These are phyloP conservation scores for Eimeria necatrix DNA, from an alignment of 169 alveolate species.

Conservation along the genomic window DNA sequence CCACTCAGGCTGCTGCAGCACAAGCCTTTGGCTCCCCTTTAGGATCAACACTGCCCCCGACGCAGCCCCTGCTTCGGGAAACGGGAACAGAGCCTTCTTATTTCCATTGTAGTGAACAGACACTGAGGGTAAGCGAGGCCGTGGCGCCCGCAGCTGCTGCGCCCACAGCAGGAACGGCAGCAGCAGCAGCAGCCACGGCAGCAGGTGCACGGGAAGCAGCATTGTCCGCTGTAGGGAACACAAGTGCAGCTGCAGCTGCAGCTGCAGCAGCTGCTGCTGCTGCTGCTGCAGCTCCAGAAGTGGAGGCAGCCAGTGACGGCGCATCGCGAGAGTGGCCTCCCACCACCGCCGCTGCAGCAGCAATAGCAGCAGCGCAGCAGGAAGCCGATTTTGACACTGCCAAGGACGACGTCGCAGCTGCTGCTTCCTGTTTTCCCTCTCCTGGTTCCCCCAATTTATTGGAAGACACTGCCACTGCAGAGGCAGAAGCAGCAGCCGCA, in stretches of 20 bases:
- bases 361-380: constrained; percentile 13
- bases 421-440: not conserved
- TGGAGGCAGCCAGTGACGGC: not conserved
- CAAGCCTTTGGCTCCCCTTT: not conserved
- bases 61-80: not conserved
- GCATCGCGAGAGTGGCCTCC: not conserved
- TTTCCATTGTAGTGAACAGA: not conserved
- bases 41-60: constrained; percentile 18
- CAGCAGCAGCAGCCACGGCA: not conserved
- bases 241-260: not conserved
- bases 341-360: constrained; percentile 14
- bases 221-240: no score
- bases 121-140: not conserved
- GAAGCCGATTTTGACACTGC: not conserved
- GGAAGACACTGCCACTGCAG: not conserved
- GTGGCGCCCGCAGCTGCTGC: constrained; percentile 24
- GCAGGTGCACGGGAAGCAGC: not conserved
- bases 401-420: not conserved
- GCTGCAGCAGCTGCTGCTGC: not conserved
- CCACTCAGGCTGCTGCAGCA: constrained; percentile 5
- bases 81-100: not conserved
- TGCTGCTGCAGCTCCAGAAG: constrained; percentile 12
- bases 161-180: not conserved
- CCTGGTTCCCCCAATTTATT: not conserved
- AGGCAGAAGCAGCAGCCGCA: not conserved